phyloP scores from a whole-genome alignment of 2,329 filamentous ascomycete genomes.

The Nakataea oryzae region DNA sequence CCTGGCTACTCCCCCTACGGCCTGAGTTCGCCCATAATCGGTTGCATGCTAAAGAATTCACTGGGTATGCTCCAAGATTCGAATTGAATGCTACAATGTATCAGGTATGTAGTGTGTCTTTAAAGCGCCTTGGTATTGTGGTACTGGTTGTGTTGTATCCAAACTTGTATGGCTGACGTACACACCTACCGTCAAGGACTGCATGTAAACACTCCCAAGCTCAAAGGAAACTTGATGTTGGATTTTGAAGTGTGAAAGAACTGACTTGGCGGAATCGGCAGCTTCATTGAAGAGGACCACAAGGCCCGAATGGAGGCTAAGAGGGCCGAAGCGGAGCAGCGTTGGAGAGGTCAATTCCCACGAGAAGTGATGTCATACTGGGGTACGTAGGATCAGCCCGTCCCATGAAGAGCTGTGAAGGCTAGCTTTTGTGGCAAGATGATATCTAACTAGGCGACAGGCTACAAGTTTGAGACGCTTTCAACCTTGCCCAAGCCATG shows the following conservation, averaged over 20 bases:
- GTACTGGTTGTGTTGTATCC: neutral
- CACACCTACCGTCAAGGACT: slow-evolving; percentile 27
- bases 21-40: too few relatives aligned
- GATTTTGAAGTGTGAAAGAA: neutral
- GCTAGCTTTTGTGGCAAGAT: neutral
- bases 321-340: slow-evolving; percentile 31
- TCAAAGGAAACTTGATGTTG: neutral
- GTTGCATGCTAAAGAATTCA: neutral
- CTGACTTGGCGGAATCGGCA: slow-evolving; percentile 21
- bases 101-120: slow-evolving; percentile 51
- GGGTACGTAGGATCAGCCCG: slow-evolving; percentile 43
- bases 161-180: neutral
- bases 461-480: slow-evolving; percentile 94
- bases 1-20: too few relatives aligned
- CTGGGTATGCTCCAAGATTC: slow-evolving; percentile 46
- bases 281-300: slow-evolving; percentile 90
- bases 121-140: too few relatives aligned
- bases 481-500: slow-evolving; percentile 67
- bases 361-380: slow-evolving; percentile 86
- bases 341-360: slow-evolving; percentile 30
- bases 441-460: slow-evolving; percentile 31
- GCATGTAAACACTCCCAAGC: slow-evolving; percentile 36
- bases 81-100: slow-evolving; percentile 93
- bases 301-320: slow-evolving; percentile 58
- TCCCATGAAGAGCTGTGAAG: too few relatives aligned